Percentiles rank a stretch among this genome's conserved stretches.
phyloP scores from a whole-genome alignment of 495 filamentous ascomycete species.

The Penicillium lagena region DNA sequence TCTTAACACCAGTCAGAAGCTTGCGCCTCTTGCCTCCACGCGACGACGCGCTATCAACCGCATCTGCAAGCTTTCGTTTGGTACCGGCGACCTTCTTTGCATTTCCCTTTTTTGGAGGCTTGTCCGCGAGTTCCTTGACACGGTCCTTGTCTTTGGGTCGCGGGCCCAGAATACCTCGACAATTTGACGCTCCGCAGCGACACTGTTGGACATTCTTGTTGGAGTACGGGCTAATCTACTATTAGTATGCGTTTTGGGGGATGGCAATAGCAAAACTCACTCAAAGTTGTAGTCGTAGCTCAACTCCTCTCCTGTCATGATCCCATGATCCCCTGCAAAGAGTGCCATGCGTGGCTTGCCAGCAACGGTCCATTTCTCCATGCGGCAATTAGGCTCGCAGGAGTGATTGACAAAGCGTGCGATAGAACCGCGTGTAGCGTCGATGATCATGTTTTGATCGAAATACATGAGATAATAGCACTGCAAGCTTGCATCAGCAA shows the following conservation, averaged over 20 bases:
- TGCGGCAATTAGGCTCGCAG: slow-evolving; percentile 92
- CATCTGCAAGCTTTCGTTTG: slow-evolving; percentile 25
- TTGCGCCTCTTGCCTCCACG: slow-evolving; percentile 31
- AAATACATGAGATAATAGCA: slow-evolving; percentile 98
- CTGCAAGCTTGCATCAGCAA: slow-evolving; percentile 35
- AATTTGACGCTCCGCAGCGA: slow-evolving; percentile 69
- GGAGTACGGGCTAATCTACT: slow-evolving; percentile 52
- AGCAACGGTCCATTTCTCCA: slow-evolving; percentile 96
- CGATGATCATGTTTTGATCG: slow-evolving; percentile 97
- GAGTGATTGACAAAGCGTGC: slow-evolving; percentile 98
- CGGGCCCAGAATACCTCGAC: slow-evolving; percentile 72
- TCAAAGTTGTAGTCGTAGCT: slow-evolving; percentile 99
- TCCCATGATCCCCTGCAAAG: slow-evolving; percentile 82
- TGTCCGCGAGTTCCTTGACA: slow-evolving; percentile 27
- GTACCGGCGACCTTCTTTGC: slow-evolving; percentile 13
- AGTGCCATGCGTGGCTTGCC: slow-evolving; percentile 95
- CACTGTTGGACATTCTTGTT: slow-evolving; percentile 79
- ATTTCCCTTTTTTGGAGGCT: background rate
- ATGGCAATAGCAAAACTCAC: slow-evolving; percentile 25
- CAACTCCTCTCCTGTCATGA: slow-evolving; percentile 90
- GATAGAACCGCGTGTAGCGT: slow-evolving; percentile 91
- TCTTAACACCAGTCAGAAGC: slow-evolving; percentile 29
- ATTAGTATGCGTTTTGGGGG: slow-evolving; percentile 4
- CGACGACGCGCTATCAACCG: slow-evolving; percentile 14
- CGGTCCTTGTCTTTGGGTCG: slow-evolving; percentile 53